phyloP scores from a whole-genome alignment of 139 green algal genomes.

The Desmodesmus armatus region DNA sequence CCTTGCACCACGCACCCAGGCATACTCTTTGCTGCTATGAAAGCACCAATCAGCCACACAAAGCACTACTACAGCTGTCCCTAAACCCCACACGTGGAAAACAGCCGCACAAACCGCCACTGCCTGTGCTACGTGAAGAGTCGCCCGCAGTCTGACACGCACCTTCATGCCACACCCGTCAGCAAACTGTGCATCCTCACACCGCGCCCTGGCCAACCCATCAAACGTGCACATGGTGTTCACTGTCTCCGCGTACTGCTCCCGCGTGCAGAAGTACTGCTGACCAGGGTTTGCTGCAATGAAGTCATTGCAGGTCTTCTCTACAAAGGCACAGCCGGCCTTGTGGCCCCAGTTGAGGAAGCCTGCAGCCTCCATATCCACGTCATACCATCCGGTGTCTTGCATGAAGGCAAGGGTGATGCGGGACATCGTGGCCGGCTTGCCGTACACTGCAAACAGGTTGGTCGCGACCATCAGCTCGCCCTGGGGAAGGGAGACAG shows the following conservation, averaged over 20 bases:
- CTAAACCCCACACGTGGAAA: background rate
- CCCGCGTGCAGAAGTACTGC: slow-evolving; percentile 46
- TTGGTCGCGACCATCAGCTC: slow-evolving; percentile 73
- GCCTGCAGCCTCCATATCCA: slow-evolving; percentile 39
- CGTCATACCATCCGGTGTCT: slow-evolving; percentile 57
- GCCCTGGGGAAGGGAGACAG: slow-evolving; percentile 35
- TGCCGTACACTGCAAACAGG: slow-evolving; percentile 52
- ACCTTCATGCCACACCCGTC: slow-evolving; percentile 50
- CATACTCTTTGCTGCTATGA: no score
- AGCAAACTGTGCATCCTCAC: slow-evolving; percentile 46
- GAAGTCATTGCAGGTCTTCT: slow-evolving; percentile 32
- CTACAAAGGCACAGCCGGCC: slow-evolving; percentile 49
- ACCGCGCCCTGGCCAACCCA: slow-evolving; percentile 22
- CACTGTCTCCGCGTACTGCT: slow-evolving; percentile 10
- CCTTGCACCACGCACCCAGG: no score
- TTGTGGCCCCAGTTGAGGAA: slow-evolving; percentile 52
- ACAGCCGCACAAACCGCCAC: background rate
- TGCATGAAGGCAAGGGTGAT: slow-evolving; percentile 68
- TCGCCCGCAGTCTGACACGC: background rate
- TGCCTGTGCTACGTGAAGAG: background rate
- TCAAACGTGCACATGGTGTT: slow-evolving; percentile 52
- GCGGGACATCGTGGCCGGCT: slow-evolving; percentile 53
- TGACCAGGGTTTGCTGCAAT: slow-evolving; percentile 19
- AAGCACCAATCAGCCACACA: no score
- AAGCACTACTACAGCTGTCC: background rate